Evolutionary conservation across 768 basidiomycete species (phyloP).

Genomic region (Mycena vulgaris): DNA sequence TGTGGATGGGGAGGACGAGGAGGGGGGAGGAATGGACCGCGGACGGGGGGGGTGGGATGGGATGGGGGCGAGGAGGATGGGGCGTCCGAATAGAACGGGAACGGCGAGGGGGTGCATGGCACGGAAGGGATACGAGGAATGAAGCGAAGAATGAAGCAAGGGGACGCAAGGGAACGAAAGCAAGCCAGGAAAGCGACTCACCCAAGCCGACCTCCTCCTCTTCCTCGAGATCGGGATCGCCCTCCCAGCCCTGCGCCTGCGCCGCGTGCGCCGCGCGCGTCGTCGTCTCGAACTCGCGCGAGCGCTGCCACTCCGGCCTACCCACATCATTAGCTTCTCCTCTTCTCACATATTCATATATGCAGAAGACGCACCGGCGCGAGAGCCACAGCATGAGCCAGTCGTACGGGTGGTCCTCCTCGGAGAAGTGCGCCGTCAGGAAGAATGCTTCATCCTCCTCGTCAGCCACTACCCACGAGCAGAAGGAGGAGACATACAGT

Average conservation of each 20-base stretch:
- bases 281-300: constrained; percentile 91
- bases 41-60: not conserved
- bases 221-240: constrained; percentile 45
- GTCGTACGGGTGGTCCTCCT: constrained; percentile 92
- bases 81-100: not conserved
- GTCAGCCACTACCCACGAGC: too few species aligned
- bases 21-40: not conserved
- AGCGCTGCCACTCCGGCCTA: constrained; percentile 86
- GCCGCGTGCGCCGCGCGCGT: constrained; percentile 78
- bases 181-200: constrained; percentile 45
- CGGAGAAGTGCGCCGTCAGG: constrained; percentile 89
- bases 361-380: constrained; percentile 57
- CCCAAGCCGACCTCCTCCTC: constrained; percentile 31
- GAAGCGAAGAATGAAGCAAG: not conserved
- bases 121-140: not conserved
- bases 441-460: constrained; percentile 94
- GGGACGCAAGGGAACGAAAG: not conserved
- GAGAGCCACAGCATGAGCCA: constrained; percentile 95
- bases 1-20: not conserved
- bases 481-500: constrained; percentile 54
- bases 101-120: not conserved
- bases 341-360: too few species aligned
- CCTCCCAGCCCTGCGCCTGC: constrained; percentile 68
- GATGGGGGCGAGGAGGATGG: not conserved
- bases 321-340: too few species aligned